Base-by-base conservation (phyloP, 352 stramenopile genomes). In the Globisporangium ultimum region DNA sequence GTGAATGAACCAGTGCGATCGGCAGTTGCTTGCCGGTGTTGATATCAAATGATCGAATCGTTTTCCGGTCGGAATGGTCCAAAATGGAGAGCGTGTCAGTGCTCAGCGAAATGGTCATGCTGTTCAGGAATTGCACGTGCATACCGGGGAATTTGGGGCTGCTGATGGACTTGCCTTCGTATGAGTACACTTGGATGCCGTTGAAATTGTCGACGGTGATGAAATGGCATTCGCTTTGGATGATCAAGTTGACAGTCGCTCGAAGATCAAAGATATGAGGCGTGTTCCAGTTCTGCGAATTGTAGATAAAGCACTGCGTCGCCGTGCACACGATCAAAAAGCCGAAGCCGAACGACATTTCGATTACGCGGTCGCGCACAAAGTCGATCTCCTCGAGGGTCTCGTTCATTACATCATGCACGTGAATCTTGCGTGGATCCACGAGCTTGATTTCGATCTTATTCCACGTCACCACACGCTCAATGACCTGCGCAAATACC, bases 271-370 rank as follows among this genome's bases (percentile, higher is more conserved):
- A 93, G 48, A 97, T 97, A 60, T 97, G 87, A 1, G 93, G 91
- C 17, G 90, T 98, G 64, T 96, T 97, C 80, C 84, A 97, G 77
- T 96, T 97, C 60, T 87, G 64, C 28, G 83, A 80, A 45, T 83
- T 84, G 73, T 98, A 98, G 45, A 98, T 89, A 71, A 94, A 98
- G 64, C 89, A 96, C 63, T 97, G 88, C 41, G 87, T 97, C 18
- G 86, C 79, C 3, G 90, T 98, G 49, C 85, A 93, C 6, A 98
- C 94, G 53, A 98, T 78, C 14, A 98, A 71, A 54, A 97, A 91
- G 42, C 89, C 91, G 50, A 93, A 90, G 2, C 78, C 91, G 36
- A 98, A 87, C 14, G 87, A 87, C 80, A 98, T 96, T 34, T 98
- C 88, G 54, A 98, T 91, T 14, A 98, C 87, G 21, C 90, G 83